Percentiles rank a stretch among this genome's conserved stretches.
These are phyloP conservation scores for Crataegus laevigata DNA, from an alignment of 306 rosid species.

Conservation along the genomic window DNA sequence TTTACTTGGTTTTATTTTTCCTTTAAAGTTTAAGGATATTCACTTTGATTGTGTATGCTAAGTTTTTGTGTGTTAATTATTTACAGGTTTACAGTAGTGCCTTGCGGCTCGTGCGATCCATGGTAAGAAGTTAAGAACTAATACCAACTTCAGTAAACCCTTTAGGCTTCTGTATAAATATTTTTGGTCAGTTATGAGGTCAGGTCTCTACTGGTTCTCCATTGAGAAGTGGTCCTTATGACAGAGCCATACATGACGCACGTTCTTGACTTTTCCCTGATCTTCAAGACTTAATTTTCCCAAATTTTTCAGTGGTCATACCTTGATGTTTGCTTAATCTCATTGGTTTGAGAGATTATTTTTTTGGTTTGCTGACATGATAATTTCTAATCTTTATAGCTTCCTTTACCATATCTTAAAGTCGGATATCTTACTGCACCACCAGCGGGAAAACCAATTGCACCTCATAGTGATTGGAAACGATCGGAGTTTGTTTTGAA, in stretches of 20 bases:
- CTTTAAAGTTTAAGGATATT: background rate
- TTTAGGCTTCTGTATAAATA: background rate
- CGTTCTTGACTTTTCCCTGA: background rate
- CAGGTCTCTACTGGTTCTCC: background rate
- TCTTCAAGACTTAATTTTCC: background rate
- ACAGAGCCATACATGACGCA: background rate
- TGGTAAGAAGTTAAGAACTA: conserved; percentile 81
- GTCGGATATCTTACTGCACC: conserved; percentile 90
- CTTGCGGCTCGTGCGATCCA: conserved; percentile 91
- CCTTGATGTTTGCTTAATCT: background rate
- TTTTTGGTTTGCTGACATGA: background rate
- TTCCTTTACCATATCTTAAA: conserved; percentile 89
- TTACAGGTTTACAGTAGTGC: conserved; percentile 96
- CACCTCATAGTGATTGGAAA: conserved; percentile 95
- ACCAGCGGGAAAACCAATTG: conserved; percentile 64
- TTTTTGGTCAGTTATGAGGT: background rate
- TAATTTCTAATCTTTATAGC: conserved; percentile 46
- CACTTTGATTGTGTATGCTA: conserved; percentile 4
- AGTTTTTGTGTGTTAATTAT: conserved; percentile 3
- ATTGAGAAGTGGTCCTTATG: background rate
- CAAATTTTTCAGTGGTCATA: background rate
- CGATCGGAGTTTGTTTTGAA: conserved; percentile 78
- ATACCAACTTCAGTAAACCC: background rate
- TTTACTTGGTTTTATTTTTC: background rate
- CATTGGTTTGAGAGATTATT: conserved; percentile 6